Conservation (phyloP, 148 eudicot species). For the Camellia japonica region DNA sequence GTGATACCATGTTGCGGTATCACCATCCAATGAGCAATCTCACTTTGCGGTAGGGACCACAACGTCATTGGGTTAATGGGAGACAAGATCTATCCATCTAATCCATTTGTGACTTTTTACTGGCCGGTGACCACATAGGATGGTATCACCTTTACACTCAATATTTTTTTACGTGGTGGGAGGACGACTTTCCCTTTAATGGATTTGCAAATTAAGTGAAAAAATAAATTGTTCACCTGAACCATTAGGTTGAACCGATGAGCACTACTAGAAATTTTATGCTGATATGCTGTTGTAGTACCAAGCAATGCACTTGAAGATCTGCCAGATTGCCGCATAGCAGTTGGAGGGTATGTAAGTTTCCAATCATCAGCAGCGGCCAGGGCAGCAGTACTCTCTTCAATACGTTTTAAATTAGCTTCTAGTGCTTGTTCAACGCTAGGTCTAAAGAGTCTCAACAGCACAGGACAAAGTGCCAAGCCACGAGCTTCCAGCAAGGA, state of each 20-base stretch:
- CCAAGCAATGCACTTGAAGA: slow-evolving; percentile 39
- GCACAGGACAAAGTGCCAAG: slow-evolving; percentile 82
- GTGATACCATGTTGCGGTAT: too few species aligned
- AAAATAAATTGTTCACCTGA: slow-evolving; percentile 52
- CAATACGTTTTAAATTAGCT: slow-evolving; percentile 85
- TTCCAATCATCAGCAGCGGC: slow-evolving; percentile 96
- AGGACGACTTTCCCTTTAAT: too few species aligned
- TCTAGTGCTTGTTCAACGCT: slow-evolving; percentile 90
- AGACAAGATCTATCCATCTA: too few species aligned
- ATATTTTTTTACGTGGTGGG: too few species aligned
- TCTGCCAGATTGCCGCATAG: slow-evolving; percentile 59
- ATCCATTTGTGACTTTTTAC: too few species aligned
- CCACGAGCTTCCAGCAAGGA: slow-evolving; percentile 87
- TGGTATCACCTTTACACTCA: too few species aligned
- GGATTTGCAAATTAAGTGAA: neutral
- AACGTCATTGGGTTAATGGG: too few species aligned
- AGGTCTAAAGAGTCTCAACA: slow-evolving; percentile 79
- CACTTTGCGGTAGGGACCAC: too few species aligned
- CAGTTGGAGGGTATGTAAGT: slow-evolving; percentile 48
- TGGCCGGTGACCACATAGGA: too few species aligned
- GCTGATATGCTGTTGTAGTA: slow-evolving; percentile 49
- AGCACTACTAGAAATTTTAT: slow-evolving; percentile 92
- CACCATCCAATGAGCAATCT: too few species aligned
- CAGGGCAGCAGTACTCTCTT: slow-evolving; percentile 86
- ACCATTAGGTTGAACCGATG: slow-evolving; percentile 86